Evolutionary conservation across 495 filamentous ascomycete species (phyloP), one percentile per base, ranked within the genome.

Genomic region (Acidiella bohemica): DNA sequence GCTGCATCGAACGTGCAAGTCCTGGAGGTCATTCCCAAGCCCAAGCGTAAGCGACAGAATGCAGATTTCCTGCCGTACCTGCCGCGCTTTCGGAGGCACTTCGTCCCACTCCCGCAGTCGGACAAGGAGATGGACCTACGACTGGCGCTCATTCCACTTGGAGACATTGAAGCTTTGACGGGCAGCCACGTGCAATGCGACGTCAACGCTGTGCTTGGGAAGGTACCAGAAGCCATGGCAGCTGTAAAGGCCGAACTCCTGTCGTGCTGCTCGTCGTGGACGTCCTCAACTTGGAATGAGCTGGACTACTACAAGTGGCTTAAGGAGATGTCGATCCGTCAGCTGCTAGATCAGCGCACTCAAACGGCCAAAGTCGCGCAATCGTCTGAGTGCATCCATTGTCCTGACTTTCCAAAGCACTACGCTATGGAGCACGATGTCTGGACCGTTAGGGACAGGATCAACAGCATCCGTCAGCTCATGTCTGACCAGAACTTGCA

Each of bases 401-500:
- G 90, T 53, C 71, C 73, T 1, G 54, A 79, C 20, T 93, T 96
- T 60, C 50, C 81, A 36, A 81, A 87, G 60, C 90, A 97, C 54
- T 95, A 84, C 54, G 78, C 84, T 36, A 92, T 93, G 84, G 76
- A 81, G 55, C 81, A 95, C 53, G 84, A 94, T 55, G 81, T 93
- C 61, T 94, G 86, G 84, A 66, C 86, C 30, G 81, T 97, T 53
- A 79, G 85, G 55, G 84, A 92, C 51, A 85, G 88, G 44, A 93
- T 97, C 50, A 68, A 73, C 2, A 73, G 84, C 42, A 66, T 97
- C 43, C 80, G 84, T 32, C 76, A 81, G 55, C 63, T 84, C 16
- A 88, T 96, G 64, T 93, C 87, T 5, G 86, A 96, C 62, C 87
- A 94, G 55, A 97, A 96, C 50, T 73, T 97, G 1, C 88, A 93